These are phyloP conservation scores for Aspergillus sp. DNA, from an alignment of 2,329 filamentous ascomycete genomes.

Conservation along the genomic window DNA sequence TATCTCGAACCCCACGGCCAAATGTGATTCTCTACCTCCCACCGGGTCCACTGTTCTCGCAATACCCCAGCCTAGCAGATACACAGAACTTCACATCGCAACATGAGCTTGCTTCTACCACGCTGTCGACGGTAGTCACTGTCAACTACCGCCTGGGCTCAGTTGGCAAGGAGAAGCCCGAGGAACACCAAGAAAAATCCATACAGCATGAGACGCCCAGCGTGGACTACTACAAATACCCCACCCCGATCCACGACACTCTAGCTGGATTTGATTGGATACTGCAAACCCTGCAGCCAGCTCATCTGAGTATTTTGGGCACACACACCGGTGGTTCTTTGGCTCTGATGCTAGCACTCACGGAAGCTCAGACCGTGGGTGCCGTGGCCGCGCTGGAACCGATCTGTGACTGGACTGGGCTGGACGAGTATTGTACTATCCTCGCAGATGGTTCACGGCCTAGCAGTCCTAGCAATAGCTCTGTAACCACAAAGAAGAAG, in stretches of 20 bases:
- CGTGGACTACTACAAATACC: slow-evolving; percentile 25
- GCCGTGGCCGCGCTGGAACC: slow-evolving; percentile 31
- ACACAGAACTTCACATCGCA: slow-evolving; percentile 5
- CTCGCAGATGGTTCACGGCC: neutral
- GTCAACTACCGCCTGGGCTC: slow-evolving; percentile 37
- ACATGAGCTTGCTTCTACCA: slow-evolving; percentile 24
- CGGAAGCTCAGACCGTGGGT: slow-evolving; percentile 28
- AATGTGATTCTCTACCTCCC: slow-evolving; percentile 35
- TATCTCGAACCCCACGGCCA: slow-evolving; percentile 3
- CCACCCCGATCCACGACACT: slow-evolving; percentile 36
- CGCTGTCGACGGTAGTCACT: slow-evolving; percentile 33
- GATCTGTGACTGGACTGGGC: slow-evolving; percentile 34
- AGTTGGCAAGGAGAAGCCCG: neutral
- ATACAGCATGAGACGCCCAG: neutral
- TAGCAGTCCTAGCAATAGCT: neutral
- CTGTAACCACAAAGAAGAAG: slow-evolving; percentile 2
- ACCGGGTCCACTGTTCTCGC: slow-evolving; percentile 27
- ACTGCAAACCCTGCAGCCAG: slow-evolving; percentile 23
- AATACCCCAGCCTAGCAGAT: neutral
- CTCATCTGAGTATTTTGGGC: slow-evolving; percentile 26
- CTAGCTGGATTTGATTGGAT: slow-evolving; percentile 37
- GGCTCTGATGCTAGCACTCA: slow-evolving; percentile 40
- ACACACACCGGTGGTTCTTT: slow-evolving; percentile 37
- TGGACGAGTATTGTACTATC: slow-evolving; percentile 36
- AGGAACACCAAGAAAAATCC: neutral